phyloP scores from a whole-genome alignment of 768 basidiomycete genomes.

The Suillus spraguei region DNA sequence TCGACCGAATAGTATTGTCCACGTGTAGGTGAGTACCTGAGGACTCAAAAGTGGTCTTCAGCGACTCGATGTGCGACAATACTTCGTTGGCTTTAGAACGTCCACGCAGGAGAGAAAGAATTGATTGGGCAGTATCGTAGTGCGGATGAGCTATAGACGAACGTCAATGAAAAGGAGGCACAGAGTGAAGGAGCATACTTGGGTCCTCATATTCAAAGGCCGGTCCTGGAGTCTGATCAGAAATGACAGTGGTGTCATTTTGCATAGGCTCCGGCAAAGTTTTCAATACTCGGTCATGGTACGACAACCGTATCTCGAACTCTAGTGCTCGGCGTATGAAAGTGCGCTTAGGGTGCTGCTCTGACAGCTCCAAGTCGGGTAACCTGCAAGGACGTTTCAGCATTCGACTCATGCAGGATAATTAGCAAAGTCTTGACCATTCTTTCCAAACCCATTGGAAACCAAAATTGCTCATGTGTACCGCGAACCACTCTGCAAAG shows the following conservation, averaged over 20 bases:
- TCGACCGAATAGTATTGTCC: constrained; percentile 68
- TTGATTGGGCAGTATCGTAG: constrained; percentile 75
- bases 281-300: constrained; percentile 89
- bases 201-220: constrained; percentile 84
- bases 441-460: constrained; percentile 99
- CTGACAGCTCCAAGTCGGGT: constrained; percentile 72
- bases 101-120: constrained; percentile 81
- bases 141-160: constrained; percentile 64
- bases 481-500: constrained; percentile 93
- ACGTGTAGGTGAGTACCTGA: constrained; percentile 57
- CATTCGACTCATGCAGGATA: background rate
- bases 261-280: constrained; percentile 87
- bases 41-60: constrained; percentile 68
- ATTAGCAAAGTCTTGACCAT: constrained; percentile 60
- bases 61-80: constrained; percentile 67
- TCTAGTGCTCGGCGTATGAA: constrained; percentile 90
- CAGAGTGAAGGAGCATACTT: constrained; percentile 41
- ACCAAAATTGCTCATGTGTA: constrained; percentile 97
- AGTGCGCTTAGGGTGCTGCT: constrained; percentile 82
- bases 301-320: constrained; percentile 88
- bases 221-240: constrained; percentile 74
- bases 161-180: background rate
- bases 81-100: constrained; percentile 82
- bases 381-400: constrained; percentile 54
- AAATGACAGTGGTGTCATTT: constrained; percentile 60